Evolutionary conservation across 1,139 yeast genomes (phyloP), one percentile per base, ranked within the genome.

Genomic region (Nadsonia starkeyi-henricii): DNA sequence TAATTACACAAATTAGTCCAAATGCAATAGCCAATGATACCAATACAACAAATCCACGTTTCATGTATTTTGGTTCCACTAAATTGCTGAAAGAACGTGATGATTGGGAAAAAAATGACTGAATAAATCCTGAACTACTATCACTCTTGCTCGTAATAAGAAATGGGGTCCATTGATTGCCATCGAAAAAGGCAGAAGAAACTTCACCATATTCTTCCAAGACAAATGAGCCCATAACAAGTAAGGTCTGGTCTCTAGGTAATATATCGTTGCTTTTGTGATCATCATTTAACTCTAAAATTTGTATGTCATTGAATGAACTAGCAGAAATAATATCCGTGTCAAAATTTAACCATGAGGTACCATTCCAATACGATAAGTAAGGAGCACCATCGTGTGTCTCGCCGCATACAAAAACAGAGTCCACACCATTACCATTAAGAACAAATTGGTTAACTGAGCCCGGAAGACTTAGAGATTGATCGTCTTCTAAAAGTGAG

Each of bases 1-100:
- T 83, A 48, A 89, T 63, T 1, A 85, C 61, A 12, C 81, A 69
- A 45, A 89, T 77, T 1, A 96, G 78, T 1, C 91, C 95, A 42
- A 91, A 64, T 0, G 97, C 89, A 59, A 91, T 75, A 0, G 96
- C 97, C 50, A 88, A 73, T 0, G 95, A 82, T 41, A 91, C 78
- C 33, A 95, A 81, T 7, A 88, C 95, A 19, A 89, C 88, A 61
- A 80, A 85, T 1, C 97, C 97, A 20, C 74, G 59, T n/a, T 58
- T 59, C 62, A 67, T 58, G 50, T 58, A 55, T 20, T 53, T 47
- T 30, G 55, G 52, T 19, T 54, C 55, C 26, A 47, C 46, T 37
- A 55, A 39, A 20, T 50, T 51, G 42, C 53, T 54, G 51, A 57
- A 53, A 42, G 54, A 41, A 51, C 50, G 46, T 51, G 57, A 48